Evolutionary conservation across 306 rosid species (phyloP).

Genomic region (Rosa rugosa): DNA sequence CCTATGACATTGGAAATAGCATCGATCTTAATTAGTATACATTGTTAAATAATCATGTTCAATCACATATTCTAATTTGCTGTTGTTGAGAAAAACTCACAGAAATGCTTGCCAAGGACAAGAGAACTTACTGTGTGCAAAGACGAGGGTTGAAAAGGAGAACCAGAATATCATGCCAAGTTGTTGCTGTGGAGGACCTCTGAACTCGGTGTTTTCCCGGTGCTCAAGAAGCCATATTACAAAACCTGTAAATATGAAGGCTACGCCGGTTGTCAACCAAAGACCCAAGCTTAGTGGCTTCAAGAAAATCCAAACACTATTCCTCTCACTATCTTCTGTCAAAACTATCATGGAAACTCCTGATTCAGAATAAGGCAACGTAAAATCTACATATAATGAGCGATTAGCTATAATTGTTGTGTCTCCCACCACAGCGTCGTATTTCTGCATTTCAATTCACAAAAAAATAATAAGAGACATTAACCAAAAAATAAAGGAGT

Average conservation of each 20-base stretch:
- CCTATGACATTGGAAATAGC: slow-evolving; percentile 7
- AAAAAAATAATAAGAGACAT: not conserved
- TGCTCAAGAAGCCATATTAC: slow-evolving; percentile 42
- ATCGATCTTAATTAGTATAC: not conserved
- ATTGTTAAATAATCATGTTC: not conserved
- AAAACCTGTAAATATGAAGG: slow-evolving; percentile 31
- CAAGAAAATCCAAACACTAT: slow-evolving; percentile 45
- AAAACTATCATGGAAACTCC: slow-evolving; percentile 42
- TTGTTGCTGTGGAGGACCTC: slow-evolving; percentile 26
- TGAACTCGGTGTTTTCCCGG: slow-evolving; percentile 29
- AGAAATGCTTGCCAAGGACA: not conserved
- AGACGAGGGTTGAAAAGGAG: slow-evolving; percentile 43
- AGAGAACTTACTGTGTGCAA: slow-evolving; percentile 32
- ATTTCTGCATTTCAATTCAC: slow-evolving; percentile 14
- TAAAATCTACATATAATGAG: slow-evolving; percentile 39
- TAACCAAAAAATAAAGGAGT: not conserved
- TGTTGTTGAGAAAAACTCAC: slow-evolving; percentile 1
- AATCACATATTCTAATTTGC: not conserved
- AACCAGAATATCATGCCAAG: slow-evolving; percentile 35
- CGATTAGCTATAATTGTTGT: slow-evolving; percentile 39
- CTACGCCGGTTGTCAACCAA: slow-evolving; percentile 34
- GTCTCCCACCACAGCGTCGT: slow-evolving; percentile 46
- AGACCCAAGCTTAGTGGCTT: slow-evolving; percentile 42
- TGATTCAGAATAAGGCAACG: slow-evolving; percentile 40
- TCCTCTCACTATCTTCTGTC: slow-evolving; percentile 17